Base-by-base conservation (phyloP, 148 eudicot species). In the Nepenthes mirabilis region DNA sequence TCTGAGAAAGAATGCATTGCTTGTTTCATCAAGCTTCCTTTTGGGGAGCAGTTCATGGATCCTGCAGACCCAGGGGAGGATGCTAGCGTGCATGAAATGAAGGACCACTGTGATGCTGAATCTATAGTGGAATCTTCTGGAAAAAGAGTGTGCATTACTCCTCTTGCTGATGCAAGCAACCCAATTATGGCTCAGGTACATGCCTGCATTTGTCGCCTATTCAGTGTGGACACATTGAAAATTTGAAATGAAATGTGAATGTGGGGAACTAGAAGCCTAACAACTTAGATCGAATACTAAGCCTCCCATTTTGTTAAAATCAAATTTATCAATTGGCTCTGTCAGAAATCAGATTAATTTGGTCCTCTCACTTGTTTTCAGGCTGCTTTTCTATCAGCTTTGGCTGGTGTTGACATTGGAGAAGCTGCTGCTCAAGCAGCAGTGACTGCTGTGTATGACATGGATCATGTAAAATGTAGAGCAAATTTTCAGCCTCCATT, bases 111-210 rank as follows among this genome's bases (percentile, higher is more conserved):
- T 60, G 56, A 62, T 59, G 58, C 69, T 58, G 82, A 71, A 67
- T 55, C 66, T 45, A 77, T 59, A 43, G 66, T 12, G 58, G 80
- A 70, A 56, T 67, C 69, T 63, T 64, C 63, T 65, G 74, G 77
- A 47, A 94, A 94, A 75, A 84, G 70, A 78, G 66, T 68, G 71
- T 77, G 84, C 54, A 87, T 87, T 52, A 77, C 82, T 34, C 99
- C 99, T 10, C 81, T 89, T 65, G 89, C 95, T 61, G 97, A 94
- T 75, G 79, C 91, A 45, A 94, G 99, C 75, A 94, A 94, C 76
- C 99, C 99, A 43, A 89, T 94, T 48, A 79, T 94, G 91, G 95
- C 95, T 32, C 97, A 93, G 95, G 99, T 93, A 80, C 63, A 8
- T 48, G 14, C 34, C 33, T 14, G 32, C 11, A 37, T 10, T 34